phyloP scores from a whole-genome alignment of 1,284 basidiomycete genomes.

The Cutaneotrichosporon sp. region DNA sequence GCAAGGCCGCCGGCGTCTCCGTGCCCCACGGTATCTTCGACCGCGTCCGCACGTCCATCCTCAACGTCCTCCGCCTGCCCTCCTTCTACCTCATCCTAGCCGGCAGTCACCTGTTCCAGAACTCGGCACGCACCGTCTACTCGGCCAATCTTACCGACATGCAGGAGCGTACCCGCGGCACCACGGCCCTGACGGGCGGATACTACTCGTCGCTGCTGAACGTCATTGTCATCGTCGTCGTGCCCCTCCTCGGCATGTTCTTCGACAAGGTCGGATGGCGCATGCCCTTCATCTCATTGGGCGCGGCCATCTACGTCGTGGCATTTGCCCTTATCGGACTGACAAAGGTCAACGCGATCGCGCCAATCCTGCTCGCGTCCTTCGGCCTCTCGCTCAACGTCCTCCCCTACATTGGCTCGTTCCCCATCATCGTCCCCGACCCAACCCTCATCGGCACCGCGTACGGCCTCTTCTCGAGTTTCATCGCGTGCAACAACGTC shows the following conservation, averaged over 20 bases:
- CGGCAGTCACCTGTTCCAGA: conserved; percentile 27
- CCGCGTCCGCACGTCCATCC: conserved; percentile 2
- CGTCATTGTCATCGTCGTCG: conserved; percentile 44
- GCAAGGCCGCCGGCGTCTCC: background rate
- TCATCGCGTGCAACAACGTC: conserved; percentile 22
- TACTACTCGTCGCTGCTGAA: conserved; percentile 40
- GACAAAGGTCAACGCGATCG: conserved; percentile 40
- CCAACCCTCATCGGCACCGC: conserved; percentile 44
- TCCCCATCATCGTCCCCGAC: conserved; percentile 43
- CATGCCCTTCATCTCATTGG: conserved; percentile 14
- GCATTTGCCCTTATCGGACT: conserved; percentile 43
- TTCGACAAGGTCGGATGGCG: conserved; percentile 26
- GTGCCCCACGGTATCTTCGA: background rate
- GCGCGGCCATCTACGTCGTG: conserved; percentile 37
- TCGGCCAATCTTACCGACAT: conserved; percentile 42
- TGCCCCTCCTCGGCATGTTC: conserved; percentile 33
- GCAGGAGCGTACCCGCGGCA: conserved; percentile 40
- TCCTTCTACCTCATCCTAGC: conserved; percentile 18
- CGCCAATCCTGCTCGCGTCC: conserved; percentile 37
- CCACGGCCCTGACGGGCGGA: conserved; percentile 36
- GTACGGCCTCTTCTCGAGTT: conserved; percentile 38
- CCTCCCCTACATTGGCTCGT: conserved; percentile 39
- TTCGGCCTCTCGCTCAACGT: conserved; percentile 38
- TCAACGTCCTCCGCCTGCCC: conserved; percentile 13
- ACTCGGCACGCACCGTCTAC: conserved; percentile 38